phyloP scores from a whole-genome alignment of 169 alveolate species.

The Eimeria necatrix region DNA sequence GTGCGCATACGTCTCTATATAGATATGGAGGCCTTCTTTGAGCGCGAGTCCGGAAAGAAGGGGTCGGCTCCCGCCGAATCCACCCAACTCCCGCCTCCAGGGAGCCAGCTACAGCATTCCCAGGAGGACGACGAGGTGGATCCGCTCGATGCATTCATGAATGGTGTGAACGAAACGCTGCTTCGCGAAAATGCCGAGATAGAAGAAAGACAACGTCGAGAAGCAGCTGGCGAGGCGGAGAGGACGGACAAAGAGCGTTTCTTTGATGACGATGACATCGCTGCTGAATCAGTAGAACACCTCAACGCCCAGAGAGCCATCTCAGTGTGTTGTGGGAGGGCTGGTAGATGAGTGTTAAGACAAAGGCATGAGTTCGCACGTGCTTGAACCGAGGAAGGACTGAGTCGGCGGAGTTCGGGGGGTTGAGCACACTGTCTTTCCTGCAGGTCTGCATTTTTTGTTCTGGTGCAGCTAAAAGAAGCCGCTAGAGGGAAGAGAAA shows the following conservation, averaged over 20 bases:
- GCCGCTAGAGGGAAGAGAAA: constrained; percentile 72
- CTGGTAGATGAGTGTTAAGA: too few species aligned
- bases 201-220: constrained; percentile 46
- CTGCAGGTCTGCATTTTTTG: not conserved
- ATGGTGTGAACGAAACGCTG: constrained; percentile 62
- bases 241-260: constrained; percentile 47
- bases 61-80: constrained; percentile 22
- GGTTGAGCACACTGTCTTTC: not conserved
- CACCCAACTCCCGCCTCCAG: constrained; percentile 1
- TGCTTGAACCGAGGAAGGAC: too few species aligned
- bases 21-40: constrained; percentile 58
- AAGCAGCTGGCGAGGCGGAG: constrained; percentile 61
- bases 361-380: too few species aligned
- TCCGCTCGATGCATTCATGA: constrained; percentile 70
- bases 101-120: constrained; percentile 13
- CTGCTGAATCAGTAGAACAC: constrained; percentile 68
- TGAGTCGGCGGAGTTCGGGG: too few species aligned
- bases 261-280: constrained; percentile 72
- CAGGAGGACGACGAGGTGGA: constrained; percentile 65
- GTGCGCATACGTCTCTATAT: not conserved
- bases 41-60: constrained; percentile 42
- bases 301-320: constrained; percentile 56
- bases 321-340: not conserved
- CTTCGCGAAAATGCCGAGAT: constrained; percentile 60
- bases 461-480: constrained; percentile 31